Evolutionary conservation across 768 basidiomycete genomes (phyloP), one percentile per base, ranked within the genome.

Genomic region (Hemileccinum rubropunctum): DNA sequence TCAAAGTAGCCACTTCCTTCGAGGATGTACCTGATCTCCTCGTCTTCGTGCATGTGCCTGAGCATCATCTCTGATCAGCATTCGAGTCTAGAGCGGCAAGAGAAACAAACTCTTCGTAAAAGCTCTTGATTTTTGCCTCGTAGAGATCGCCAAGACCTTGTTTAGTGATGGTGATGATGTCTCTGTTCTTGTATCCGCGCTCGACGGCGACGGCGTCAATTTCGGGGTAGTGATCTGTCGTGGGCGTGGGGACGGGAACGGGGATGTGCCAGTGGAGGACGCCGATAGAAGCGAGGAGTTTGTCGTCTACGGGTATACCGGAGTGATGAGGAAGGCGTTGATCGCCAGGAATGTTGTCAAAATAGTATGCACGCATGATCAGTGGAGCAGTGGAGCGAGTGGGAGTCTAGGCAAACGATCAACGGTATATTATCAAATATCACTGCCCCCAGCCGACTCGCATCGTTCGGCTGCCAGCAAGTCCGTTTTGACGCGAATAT

Each of bases 31-130:
- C 94, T 77, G 61, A 95, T 95, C 70, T 98, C 94, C 62, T 98
- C 94, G 60, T 97, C 94, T 67, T 97, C 92, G 59, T 97, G 95
- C 76, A 98, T 79, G 60, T 97, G 93, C 60, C 90, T 91, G 57
- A 21, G 21, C 45, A 14, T n/a, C n/a, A n/a, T n/a, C n/a, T n/a
- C n/a, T n/a, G n/a, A n/a, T n/a, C n/a, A n/a, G n/a, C n/a, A n/a
- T n/a, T n/a, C n/a, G n/a, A n/a, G n/a, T n/a, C n/a, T n/a, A n/a
- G n/a, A 23, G 23, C 6, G 23, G 23, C 6, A 14, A 5, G 18
- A 14, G 10, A 30, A 11, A 65, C 84, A 52, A 58, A 91, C 89
- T 94, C 91, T 47, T 86, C 76, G 59, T 89, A 95, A 70, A 95
- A 95, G 0, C 63, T 75, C 64, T 88, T 87, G 63, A 95, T 79